Evolutionary conservation across 139 green algal species (phyloP), one percentile per base, ranked within the genome.

Genomic region (Picochlorum sp.): DNA sequence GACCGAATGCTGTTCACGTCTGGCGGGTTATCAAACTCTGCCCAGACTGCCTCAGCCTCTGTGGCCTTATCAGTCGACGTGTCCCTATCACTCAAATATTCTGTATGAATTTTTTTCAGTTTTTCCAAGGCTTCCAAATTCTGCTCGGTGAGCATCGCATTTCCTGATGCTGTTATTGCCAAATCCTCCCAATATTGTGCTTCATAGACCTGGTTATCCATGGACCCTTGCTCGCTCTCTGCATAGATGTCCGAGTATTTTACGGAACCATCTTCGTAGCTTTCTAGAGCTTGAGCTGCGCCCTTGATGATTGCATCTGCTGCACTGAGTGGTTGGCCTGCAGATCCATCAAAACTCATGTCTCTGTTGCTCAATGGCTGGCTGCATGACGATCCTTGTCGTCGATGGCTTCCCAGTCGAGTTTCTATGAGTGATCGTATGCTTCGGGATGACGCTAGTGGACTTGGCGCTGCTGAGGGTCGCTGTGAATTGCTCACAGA

Each of bases 11-110:
- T 49, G 6, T 62, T 47, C 15, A 65, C 38, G 21, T 76, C 63
- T 10, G 49, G 47, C 2, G 63, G 56, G 6, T 57, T 56, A 45
- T 76, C 62, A 72, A 76, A 76, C 41, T 76, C 58, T 50, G 20
- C 58, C 58, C 58, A 65, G 20, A 65, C 23, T 14, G 20, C 58
- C 20, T 49, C 58, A 65, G 57, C 16, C n/a, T 54, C 47, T 45
- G 30, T 62, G 47, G 47, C n/a, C 47, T 54, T 54, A 21, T 54
- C 47, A 54, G 47, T 54, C 47, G n/a, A 54, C 15, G 47, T 21
- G 47, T 54, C 47, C 13, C 15, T 54, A 24, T 54, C 47, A 54
- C 47, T 20, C 47, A 20, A 20, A 54, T 24, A 54, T 1, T 13
- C 47, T 54, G 47, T 54, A 24, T 26, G 47, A 8, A 54, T 54